Percentiles rank a stretch among this genome's conserved stretches.
phyloP scores from a whole-genome alignment of 805 yeast genomes.

The Vanderwaltozyma verrucispora region DNA sequence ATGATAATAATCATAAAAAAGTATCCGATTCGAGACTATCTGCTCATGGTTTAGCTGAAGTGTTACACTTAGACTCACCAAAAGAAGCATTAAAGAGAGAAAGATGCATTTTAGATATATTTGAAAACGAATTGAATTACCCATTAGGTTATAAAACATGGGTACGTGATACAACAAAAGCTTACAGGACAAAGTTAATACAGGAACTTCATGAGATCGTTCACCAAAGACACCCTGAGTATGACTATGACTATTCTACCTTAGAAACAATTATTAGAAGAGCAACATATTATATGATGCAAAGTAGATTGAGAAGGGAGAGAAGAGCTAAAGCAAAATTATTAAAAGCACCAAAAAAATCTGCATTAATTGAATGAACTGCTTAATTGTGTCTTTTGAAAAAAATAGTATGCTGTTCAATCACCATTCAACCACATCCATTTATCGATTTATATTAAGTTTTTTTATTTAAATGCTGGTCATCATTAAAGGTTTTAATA shows the following conservation, averaged over 20 bases:
- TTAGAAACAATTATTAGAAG: constrained; percentile 69
- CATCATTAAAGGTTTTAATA: background rate
- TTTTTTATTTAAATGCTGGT: background rate
- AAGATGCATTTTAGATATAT: constrained; percentile 39
- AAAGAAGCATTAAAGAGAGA: constrained; percentile 50
- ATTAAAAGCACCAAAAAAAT: background rate
- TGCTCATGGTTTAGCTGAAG: constrained; percentile 42
- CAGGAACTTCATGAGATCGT: constrained; percentile 39
- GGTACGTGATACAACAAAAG: constrained; percentile 65
- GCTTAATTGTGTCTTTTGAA: no score
- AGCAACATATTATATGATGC: constrained; percentile 75
- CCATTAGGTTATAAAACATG: constrained; percentile 72
- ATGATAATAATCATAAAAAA: constrained; percentile 7
- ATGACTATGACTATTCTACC: constrained; percentile 34
- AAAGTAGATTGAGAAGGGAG: constrained; percentile 60
- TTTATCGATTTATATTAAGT: no score
- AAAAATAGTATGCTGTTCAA: no score
- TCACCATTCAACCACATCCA: no score
- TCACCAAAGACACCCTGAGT: constrained; percentile 38
- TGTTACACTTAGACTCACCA: constrained; percentile 38
- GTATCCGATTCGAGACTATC: constrained; percentile 47
- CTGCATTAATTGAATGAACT: no score
- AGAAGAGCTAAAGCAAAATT: constrained; percentile 39
- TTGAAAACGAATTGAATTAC: constrained; percentile 52
- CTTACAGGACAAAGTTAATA: constrained; percentile 43